Evolutionary conservation across 1,139 yeast species (phyloP).

Genomic region (Kodamaea anthophila): DNA sequence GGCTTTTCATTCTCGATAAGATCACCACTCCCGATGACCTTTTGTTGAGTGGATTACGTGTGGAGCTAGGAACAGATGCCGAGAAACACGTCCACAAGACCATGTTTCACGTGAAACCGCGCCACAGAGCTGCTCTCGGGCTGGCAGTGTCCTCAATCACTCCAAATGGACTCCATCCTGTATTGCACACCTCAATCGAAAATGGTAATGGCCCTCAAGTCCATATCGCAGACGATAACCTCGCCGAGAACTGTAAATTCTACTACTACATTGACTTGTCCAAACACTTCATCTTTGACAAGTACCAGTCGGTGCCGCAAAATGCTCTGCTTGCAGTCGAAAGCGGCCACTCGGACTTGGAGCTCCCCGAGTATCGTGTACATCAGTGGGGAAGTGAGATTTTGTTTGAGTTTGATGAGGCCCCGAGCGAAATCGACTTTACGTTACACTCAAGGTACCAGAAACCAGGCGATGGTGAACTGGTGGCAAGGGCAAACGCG

Average conservation of each 20-base stretch:
- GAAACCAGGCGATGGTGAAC: slow-evolving; percentile 16
- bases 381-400: slow-evolving; percentile 39
- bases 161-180: slow-evolving; percentile 38
- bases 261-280: slow-evolving; percentile 30
- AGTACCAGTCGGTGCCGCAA: slow-evolving; percentile 29
- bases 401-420: slow-evolving; percentile 22
- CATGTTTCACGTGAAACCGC: slow-evolving; percentile 39
- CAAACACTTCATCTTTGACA: slow-evolving; percentile 35
- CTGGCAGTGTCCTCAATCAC: slow-evolving; percentile 11
- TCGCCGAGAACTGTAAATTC: slow-evolving; percentile 28
- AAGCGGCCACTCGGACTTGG: slow-evolving; percentile 34
- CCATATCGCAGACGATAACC: slow-evolving; percentile 7
- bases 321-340: slow-evolving; percentile 20
- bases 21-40: slow-evolving; percentile 28
- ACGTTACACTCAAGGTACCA: slow-evolving; percentile 38
- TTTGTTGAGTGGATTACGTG: slow-evolving; percentile 31
- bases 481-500: slow-evolving; percentile 10
- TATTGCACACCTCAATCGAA: slow-evolving; percentile 14
- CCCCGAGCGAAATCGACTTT: slow-evolving; percentile 15
- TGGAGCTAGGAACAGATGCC: slow-evolving; percentile 16
- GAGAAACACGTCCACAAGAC: slow-evolving; percentile 26
- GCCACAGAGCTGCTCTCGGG: slow-evolving; percentile 22
- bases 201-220: slow-evolving; percentile 6
- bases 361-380: slow-evolving; percentile 37
- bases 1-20: slow-evolving; percentile 28